Percentiles rank a stretch among this genome's conserved stretches.
These are phyloP conservation scores for Cystoisospora suis DNA, from an alignment of 169 alveolate genomes.

Conservation along the genomic window DNA sequence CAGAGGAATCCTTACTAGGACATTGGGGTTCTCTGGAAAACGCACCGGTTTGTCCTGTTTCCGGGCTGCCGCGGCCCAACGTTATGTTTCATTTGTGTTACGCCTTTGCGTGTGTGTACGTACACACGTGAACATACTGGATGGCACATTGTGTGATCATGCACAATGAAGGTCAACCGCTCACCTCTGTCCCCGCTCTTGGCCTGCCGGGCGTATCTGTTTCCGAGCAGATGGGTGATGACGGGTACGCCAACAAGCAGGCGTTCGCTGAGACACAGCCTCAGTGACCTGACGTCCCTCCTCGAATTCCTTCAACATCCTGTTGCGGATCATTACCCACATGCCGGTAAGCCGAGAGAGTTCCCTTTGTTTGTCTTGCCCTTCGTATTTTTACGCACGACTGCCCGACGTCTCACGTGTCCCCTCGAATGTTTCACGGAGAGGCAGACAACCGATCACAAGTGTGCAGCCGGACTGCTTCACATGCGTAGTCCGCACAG, in stretches of 20 bases:
- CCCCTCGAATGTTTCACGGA: too few species aligned
- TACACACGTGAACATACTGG: neutral
- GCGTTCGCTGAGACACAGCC: constrained; percentile 4
- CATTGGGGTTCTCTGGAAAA: too few species aligned
- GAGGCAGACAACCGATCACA: too few species aligned
- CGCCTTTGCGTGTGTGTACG: neutral
- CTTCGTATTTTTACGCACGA: neutral
- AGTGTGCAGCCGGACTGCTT: too few species aligned
- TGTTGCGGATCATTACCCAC: neutral
- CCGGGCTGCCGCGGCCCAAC: neutral
- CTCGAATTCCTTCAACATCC: constrained; percentile 52
- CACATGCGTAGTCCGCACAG: too few species aligned
- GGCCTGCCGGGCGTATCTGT: neutral
- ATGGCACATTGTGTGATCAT: neutral
- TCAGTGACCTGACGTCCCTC: constrained; percentile 1
- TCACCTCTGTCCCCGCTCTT: neutral
- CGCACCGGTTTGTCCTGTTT: too few species aligned
- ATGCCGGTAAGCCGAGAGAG: constrained; percentile 8
- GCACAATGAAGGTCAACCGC: too few species aligned
- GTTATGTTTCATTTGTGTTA: neutral
- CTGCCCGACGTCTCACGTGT: too few species aligned
- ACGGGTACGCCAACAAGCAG: constrained; percentile 62
- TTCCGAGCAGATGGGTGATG: constrained; percentile 50
- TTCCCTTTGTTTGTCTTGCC: neutral
- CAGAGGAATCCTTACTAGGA: too few species aligned